phyloP scores from a whole-genome alignment of 768 basidiomycete species.

The Ramaria rubella region DNA sequence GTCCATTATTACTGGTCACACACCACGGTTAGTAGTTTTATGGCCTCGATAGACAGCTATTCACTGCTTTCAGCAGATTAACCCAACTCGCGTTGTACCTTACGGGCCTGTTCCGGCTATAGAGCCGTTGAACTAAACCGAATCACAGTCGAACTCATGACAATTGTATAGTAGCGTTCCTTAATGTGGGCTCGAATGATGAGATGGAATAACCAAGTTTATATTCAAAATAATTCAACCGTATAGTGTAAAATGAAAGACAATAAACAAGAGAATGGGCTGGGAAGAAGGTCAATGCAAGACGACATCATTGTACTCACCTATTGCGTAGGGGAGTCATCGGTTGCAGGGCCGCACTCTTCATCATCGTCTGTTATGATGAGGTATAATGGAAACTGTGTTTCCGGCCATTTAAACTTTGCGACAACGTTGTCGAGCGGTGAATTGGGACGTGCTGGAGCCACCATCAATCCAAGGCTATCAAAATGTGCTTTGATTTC shows the following conservation, averaged over 20 bases:
- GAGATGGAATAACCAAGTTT: no score
- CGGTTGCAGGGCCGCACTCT: background rate
- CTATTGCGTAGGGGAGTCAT: background rate
- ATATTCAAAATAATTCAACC: background rate
- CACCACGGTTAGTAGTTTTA: slow-evolving; percentile 26
- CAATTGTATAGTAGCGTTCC: no score
- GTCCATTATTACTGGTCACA: slow-evolving; percentile 68
- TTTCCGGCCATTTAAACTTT: slow-evolving; percentile 10
- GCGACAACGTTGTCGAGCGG: background rate
- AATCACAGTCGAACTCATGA: no score
- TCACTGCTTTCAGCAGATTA: slow-evolving; percentile 43
- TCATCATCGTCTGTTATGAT: slow-evolving; percentile 4
- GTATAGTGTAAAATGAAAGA: no score
- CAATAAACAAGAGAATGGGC: no score
- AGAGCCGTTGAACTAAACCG: slow-evolving; percentile 33
- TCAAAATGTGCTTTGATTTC: slow-evolving; percentile 5
- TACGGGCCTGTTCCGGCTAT: slow-evolving; percentile 68
- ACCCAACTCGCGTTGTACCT: slow-evolving; percentile 72
- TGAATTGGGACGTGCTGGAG: background rate
- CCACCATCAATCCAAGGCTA: background rate
- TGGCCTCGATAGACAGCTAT: slow-evolving; percentile 2
- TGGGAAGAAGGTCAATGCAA: background rate
- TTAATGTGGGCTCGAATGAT: no score
- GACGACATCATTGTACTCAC: background rate
- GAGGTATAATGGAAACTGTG: slow-evolving; percentile 5